Evolutionary conservation across 768 basidiomycete species (phyloP), one percentile per base, ranked within the genome.

Genomic region (Hygrophorus pudorinus): DNA sequence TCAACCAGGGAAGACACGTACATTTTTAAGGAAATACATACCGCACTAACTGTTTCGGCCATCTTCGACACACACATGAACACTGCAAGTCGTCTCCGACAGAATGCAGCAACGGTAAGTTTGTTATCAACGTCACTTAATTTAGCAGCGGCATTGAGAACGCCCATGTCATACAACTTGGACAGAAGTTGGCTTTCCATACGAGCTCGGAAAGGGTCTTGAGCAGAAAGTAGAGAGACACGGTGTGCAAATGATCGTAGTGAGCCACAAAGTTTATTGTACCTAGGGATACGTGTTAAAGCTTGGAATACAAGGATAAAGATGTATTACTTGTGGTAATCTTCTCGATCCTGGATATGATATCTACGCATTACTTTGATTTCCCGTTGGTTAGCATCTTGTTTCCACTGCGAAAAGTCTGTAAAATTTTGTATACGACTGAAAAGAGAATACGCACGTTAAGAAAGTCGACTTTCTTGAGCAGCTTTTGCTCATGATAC

Each of bases 401-500:
- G 84, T 65, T 91, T 98, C 94, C 94, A 98, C 89, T 94, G 62
- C 12, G 30, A 30, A 8, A 33, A 20, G 48, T 33, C 44, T 38
- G 46, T 21, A 27, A 29, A 49, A 42, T 60, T 41, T 38, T 24
- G 37, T 32, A 18, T 17, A 24, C 24, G 20, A 33, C 33, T 5
- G 32, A 27, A 18, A 17, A 32, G 29, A 20, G 35, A 18, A 8
- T 21, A 67, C 78, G 46, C 58, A 90, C 92, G 58, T 85, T 88
- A 48, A 97, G 74, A 62, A 99, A 96, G 65, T 98, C 96, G 55
- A 98, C 93, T 66, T 96, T 92, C 61, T 88, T 92, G 61, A 93
- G 76, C 28, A 96, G 75, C 57, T 85, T 93, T 62, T 92, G 82
- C 63, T 99, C 94, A 65, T 99, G 96, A 60, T 88, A 77, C 69